Evolutionary conservation across 805 yeast species (phyloP).

Genomic region (Tetrapisispora phaffii): DNA sequence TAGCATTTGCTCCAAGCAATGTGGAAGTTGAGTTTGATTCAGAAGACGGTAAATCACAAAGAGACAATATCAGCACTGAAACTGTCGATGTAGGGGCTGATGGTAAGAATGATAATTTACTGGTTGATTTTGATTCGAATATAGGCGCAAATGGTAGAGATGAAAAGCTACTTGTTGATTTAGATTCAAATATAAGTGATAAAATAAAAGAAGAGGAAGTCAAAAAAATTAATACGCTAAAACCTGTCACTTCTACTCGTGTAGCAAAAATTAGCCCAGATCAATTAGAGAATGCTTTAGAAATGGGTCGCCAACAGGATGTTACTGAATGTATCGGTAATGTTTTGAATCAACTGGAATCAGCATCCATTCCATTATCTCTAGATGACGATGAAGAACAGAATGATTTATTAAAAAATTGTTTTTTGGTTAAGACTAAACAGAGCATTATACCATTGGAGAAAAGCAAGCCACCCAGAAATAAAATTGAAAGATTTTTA

Average conservation of each 20-base stretch:
- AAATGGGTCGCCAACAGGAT: constrained; percentile 89
- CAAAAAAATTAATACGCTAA: background rate
- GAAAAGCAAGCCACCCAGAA: constrained; percentile 31
- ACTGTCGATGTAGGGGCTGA: background rate
- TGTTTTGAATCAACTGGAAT: constrained; percentile 82
- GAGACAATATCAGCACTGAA: no score
- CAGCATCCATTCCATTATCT: constrained; percentile 62
- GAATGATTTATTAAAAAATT: constrained; percentile 62
- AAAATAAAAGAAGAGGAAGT: no score
- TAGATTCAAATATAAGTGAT: no score
- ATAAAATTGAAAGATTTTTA: constrained; percentile 63
- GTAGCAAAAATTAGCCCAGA: constrained; percentile 37
- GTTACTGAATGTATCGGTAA: constrained; percentile 96
- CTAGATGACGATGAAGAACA: constrained; percentile 74
- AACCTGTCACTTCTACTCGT: constrained; percentile 7
- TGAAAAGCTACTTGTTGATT: no score
- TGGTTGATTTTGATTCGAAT: background rate
- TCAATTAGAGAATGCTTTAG: constrained; percentile 64
- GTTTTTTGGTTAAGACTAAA: constrained; percentile 79
- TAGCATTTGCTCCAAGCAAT: constrained; percentile 71
- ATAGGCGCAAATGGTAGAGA: background rate
- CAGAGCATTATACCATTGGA: constrained; percentile 56
- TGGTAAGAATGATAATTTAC: background rate
- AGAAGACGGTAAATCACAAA: background rate
- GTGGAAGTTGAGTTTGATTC: constrained; percentile 49